Base-by-base conservation (phyloP, 2,329 filamentous ascomycete species). In the Monilinia laxa region DNA sequence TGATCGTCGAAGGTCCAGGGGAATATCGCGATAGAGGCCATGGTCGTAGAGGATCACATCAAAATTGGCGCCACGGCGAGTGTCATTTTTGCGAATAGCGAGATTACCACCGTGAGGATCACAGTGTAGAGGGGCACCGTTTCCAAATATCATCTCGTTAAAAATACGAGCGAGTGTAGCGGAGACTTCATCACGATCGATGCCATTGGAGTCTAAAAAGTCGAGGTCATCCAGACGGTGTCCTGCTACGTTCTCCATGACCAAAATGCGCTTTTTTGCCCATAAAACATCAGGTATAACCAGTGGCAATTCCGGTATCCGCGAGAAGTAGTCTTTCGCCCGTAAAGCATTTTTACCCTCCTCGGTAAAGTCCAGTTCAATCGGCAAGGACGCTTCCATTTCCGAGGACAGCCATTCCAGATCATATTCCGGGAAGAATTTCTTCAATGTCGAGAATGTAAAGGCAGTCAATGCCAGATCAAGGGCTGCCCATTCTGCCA, bases 121-220 rank as follows among this genome's bases (percentile, higher is more conserved):
- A 79, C 95, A 99, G 80, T 99, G 95, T 51, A 99, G 81, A 0
- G 95, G 93, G 0, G 94, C 94, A 68, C 89, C 85, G 63, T 89
- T 86, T 59, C 94, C 93, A 72, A 99, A 99, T 72, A 99, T 97
- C 95, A 99, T 99, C 77, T 98, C 93, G 81, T 99, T 99, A 84
- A 99, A 99, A 68, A 99, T 92, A 68, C 89, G 88, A 0, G 95
- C 90, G 4, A 99, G 82, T 0, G 93, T 90, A 1, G 94, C 93
- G 0, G 93, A 96, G 6, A 99, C 95, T 78, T 98, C 94, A 75
- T 98, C 95, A 25, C 95, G 88, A 78, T 96, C 92, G 76, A 99
- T 99, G 67, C 87, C 85, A 76, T 96, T 90, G 9, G 84, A 81
- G 77, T 98, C 95, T 4, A 99, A 82, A 76, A 91, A 98, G 20